Conservation (phyloP, 2,329 filamentous ascomycete species). For the Beauveria sp. region DNA sequence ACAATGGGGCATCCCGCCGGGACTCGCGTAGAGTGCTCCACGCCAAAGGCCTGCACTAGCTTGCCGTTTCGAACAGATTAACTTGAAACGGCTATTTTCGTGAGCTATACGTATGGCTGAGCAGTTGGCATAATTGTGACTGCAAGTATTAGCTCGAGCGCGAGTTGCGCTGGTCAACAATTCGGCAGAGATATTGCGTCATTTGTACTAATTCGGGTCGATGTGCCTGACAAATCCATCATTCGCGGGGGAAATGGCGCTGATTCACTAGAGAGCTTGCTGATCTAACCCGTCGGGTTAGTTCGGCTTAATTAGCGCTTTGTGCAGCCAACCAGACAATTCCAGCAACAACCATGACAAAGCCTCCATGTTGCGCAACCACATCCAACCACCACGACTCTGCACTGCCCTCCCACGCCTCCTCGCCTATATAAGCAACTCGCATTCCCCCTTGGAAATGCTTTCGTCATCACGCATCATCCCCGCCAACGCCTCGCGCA, state of each 20-base stretch:
- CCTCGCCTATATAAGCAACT: background rate
- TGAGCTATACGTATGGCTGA: too few species aligned
- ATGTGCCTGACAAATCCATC: background rate
- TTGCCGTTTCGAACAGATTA: background rate
- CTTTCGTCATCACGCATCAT: background rate
- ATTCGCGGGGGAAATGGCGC: background rate
- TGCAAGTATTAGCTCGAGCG: too few species aligned
- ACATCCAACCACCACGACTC: background rate
- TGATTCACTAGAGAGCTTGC: background rate
- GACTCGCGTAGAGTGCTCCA: slow-evolving; percentile 2
- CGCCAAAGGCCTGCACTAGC: background rate
- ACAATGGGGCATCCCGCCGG: background rate
- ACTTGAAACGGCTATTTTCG: too few species aligned
- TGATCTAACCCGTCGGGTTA: background rate
- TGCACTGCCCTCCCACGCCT: background rate
- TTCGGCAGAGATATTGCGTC: background rate
- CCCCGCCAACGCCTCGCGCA: slow-evolving; percentile 3
- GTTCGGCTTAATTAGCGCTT: background rate
- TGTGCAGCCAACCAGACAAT: background rate
- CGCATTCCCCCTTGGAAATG: background rate
- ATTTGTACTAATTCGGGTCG: background rate
- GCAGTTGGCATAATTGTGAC: too few species aligned
- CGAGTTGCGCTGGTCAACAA: background rate
- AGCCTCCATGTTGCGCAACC: background rate
- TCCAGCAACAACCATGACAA: background rate